phyloP scores from a whole-genome alignment of 805 yeast species.

The Maudiozyma saulgeensis region DNA sequence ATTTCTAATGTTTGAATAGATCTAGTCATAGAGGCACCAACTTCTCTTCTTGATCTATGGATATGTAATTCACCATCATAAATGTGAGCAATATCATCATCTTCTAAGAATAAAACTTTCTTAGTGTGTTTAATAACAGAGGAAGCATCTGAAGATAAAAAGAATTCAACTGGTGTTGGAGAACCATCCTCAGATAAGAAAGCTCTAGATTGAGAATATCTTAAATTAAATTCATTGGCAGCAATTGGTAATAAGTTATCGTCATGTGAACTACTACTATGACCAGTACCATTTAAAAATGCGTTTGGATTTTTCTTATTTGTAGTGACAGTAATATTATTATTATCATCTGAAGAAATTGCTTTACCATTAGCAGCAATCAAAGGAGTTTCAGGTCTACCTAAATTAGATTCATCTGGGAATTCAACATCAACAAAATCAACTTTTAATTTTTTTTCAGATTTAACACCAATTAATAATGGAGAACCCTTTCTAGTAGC shows the following conservation, averaged over 20 bases:
- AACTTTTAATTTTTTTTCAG: constrained; percentile 88
- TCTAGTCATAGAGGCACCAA: constrained; percentile 86
- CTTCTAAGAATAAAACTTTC: constrained; percentile 92
- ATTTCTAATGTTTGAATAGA: constrained; percentile 93
- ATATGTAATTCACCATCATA: constrained; percentile 97
- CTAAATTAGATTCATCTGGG: constrained; percentile 49
- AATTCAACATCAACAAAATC: constrained; percentile 98
- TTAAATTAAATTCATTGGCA: constrained; percentile 46
- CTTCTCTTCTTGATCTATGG: constrained; percentile 86
- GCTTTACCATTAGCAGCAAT: constrained; percentile 15
- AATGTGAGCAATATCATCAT: constrained; percentile 97
- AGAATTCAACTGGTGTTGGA: constrained; percentile 92
- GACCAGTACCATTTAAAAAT: constrained; percentile 3
- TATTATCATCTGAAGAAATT: neutral
- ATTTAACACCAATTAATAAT: constrained; percentile 90
- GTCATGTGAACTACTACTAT: neutral
- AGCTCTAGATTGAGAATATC: constrained; percentile 93
- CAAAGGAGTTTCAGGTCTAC: constrained; percentile 27
- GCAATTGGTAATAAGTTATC: constrained; percentile 41
- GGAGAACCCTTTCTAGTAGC: constrained; percentile 99
- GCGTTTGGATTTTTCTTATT: constrained; percentile 6
- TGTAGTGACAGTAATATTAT: neutral
- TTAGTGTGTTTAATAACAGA: constrained; percentile 95
- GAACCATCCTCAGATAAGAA: constrained; percentile 87
- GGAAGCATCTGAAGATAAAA: constrained; percentile 93